These are phyloP conservation scores for Collybiopsis confluens DNA, from an alignment of 768 basidiomycete species.

Conservation along the genomic window DNA sequence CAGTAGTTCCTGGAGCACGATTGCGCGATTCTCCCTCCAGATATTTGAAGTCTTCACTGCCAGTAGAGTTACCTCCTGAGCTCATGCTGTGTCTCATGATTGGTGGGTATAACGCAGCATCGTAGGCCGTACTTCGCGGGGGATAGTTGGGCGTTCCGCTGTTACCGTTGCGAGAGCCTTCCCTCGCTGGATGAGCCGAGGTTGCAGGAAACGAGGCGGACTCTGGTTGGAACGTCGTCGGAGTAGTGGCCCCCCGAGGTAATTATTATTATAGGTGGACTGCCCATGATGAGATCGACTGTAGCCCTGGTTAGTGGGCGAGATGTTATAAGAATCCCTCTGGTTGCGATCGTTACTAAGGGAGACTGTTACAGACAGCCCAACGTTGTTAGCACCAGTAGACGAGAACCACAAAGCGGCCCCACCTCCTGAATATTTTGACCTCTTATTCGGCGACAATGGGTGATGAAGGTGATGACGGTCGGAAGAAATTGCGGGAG, in stretches of 20 bases:
- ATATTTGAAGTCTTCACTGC: slow-evolving; percentile 3
- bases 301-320: slow-evolving; percentile 8
- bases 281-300: slow-evolving; percentile 7
- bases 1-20: slow-evolving; percentile 1
- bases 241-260: slow-evolving; percentile 16
- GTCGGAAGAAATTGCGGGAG: slow-evolving; percentile 13
- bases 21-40: slow-evolving; percentile 2
- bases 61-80: background rate
- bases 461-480: slow-evolving; percentile 16
- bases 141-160: background rate
- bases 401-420: too few species aligned
- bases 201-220: slow-evolving; percentile 19
- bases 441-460: slow-evolving; percentile 20
- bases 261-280: slow-evolving; percentile 13
- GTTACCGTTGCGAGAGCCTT: background rate
- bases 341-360: too few species aligned
- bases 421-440: slow-evolving; percentile 13
- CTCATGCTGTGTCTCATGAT: background rate
- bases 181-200: slow-evolving; percentile 27
- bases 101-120: slow-evolving; percentile 4
- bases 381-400: too few species aligned
- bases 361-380: too few species aligned
- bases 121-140: slow-evolving; percentile 7
- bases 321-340: slow-evolving; percentile 10
- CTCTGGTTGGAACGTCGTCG: slow-evolving; percentile 15